Conservation (phyloP, 2,329 filamentous ascomycete species). For the Dryadomyces quercivorus region DNA sequence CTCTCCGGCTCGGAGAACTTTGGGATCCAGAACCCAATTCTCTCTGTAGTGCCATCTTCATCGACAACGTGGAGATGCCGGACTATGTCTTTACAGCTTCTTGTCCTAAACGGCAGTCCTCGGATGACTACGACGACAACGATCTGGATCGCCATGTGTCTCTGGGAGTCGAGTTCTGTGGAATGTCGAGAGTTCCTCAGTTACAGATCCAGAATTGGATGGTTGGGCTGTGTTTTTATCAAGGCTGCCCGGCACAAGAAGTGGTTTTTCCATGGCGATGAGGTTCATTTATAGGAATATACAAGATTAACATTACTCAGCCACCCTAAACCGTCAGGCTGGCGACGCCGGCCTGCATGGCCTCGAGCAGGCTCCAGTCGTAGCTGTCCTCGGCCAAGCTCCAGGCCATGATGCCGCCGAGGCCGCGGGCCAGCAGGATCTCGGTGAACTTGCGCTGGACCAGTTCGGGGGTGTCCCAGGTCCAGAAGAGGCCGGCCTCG, state of each 20-base stretch:
- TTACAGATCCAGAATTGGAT: no score
- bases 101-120: no score
- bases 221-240: neutral
- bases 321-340: neutral
- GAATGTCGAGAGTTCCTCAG: no score
- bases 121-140: no score
- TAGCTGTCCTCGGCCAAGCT: constrained; percentile 35
- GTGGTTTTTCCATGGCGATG: neutral
- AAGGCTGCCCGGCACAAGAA: neutral
- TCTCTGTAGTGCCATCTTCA: no score
- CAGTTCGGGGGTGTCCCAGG: constrained; percentile 39
- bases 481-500: constrained; percentile 35
- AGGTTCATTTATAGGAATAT: no score
- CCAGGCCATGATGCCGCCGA: constrained; percentile 31
- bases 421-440: neutral
- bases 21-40: no score
- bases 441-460: constrained; percentile 31
- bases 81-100: no score
- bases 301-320: neutral
- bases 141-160: no score
- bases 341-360: constrained; percentile 2
- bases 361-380: constrained; percentile 15
- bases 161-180: no score
- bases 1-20: no score
- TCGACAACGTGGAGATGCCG: no score